Conservation (phyloP, 345 rosid genomes). For the Passiflora organensis region DNA sequence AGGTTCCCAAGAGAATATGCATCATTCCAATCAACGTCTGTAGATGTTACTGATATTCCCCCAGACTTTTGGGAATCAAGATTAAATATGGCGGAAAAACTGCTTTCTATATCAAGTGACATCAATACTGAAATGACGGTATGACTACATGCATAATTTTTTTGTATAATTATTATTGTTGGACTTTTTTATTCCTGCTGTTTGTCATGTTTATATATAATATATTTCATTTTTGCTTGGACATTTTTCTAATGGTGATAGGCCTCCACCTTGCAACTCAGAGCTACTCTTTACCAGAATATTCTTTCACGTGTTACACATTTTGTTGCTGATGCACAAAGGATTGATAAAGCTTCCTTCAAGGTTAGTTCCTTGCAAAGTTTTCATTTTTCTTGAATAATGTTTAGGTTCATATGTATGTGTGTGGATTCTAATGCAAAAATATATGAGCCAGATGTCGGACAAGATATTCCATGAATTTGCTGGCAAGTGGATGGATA, state of each 20-base stretch:
- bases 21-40: constrained; percentile 29
- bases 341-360: constrained; percentile 59
- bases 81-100: constrained; percentile 53
- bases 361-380: constrained; percentile 39
- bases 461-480: constrained; percentile 56
- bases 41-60: constrained; percentile 31
- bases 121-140: constrained; percentile 41
- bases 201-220: not conserved
- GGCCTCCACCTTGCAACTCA: constrained; percentile 52
- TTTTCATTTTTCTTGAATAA: constrained; percentile 12
- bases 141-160: constrained; percentile 4
- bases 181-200: not conserved
- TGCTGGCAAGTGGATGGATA: constrained; percentile 64
- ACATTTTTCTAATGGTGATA: constrained; percentile 23
- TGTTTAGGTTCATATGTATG: not conserved
- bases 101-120: constrained; percentile 45
- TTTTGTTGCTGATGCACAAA: constrained; percentile 47
- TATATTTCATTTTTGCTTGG: not conserved
- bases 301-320: constrained; percentile 58
- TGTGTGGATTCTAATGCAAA: constrained; percentile 16
- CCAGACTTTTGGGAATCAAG: constrained; percentile 39
- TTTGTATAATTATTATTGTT: not conserved
- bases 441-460: constrained; percentile 46
- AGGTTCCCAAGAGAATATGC: constrained; percentile 64
- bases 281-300: constrained; percentile 50